Evolutionary conservation across 192 early-diverging fungal genomes (phyloP).

Genomic region (Rhizophagus prolifer): DNA sequence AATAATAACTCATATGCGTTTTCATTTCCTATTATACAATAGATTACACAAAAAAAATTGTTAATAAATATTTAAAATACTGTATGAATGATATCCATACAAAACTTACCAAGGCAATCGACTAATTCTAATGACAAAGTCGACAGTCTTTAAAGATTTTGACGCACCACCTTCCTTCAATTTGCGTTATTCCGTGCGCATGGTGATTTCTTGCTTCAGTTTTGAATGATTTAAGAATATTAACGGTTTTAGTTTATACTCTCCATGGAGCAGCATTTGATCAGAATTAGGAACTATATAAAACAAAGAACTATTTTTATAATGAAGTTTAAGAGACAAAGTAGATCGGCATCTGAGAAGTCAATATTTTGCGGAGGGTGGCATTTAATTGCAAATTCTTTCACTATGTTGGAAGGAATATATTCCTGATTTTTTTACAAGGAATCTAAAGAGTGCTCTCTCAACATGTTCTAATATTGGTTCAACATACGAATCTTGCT

Average conservation of each 20-base stretch:
- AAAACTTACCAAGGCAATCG: slow-evolving; percentile 18
- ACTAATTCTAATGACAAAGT: slow-evolving; percentile 20
- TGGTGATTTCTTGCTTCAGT: slow-evolving; percentile 20
- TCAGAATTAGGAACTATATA: slow-evolving; percentile 14
- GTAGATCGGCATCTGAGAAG: slow-evolving; percentile 20
- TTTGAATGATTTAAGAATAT: slow-evolving; percentile 21
- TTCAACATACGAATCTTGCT: slow-evolving; percentile 27
- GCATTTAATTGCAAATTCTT: slow-evolving; percentile 27
- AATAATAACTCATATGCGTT: too few relatives aligned
- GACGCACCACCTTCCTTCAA: slow-evolving; percentile 12
- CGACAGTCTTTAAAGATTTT: slow-evolving; percentile 23
- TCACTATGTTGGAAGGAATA: slow-evolving; percentile 22
- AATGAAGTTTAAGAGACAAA: slow-evolving; percentile 27
- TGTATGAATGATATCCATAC: slow-evolving; percentile 24
- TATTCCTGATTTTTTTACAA: slow-evolving; percentile 20
- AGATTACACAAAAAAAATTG: too few relatives aligned
- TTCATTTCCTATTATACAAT: too few relatives aligned
- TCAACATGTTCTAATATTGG: slow-evolving; percentile 25
- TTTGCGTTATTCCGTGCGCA: slow-evolving; percentile 23
- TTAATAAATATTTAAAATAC: slow-evolving; percentile 23
- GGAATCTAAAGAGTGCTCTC: slow-evolving; percentile 22
- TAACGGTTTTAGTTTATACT: slow-evolving; percentile 28
- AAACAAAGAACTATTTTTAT: slow-evolving; percentile 23
- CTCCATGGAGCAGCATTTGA: slow-evolving; percentile 20
- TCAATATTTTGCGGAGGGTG: slow-evolving; percentile 22